These are phyloP conservation scores for Gracilaria caudata DNA, from an alignment of 23 red algal genomes.

Conservation along the genomic window DNA sequence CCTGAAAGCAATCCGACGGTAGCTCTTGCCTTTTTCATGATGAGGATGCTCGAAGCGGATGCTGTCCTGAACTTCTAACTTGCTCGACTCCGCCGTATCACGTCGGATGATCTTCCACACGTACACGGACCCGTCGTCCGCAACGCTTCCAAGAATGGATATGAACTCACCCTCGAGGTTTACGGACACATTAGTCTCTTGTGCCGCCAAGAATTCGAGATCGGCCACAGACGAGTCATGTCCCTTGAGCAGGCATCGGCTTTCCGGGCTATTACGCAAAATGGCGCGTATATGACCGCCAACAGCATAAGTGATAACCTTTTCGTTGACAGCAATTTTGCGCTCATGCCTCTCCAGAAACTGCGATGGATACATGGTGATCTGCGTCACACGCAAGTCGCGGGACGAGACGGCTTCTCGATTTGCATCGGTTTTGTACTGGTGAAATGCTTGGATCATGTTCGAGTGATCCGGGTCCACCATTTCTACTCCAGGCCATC, in stretches of 20 bases:
- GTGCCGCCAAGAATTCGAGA: conserved; percentile 75
- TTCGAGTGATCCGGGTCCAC: conserved; percentile 50
- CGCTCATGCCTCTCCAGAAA: conserved; percentile 57
- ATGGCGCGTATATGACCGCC: conserved; percentile 80
- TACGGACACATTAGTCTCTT: conserved; percentile 42
- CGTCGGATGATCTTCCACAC: conserved; percentile 67
- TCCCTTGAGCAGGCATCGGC: conserved; percentile 77
- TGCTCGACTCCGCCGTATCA: conserved; percentile 25
- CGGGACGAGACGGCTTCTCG: conserved; percentile 21
- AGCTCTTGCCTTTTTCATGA: conserved; percentile 54
- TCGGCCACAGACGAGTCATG: conserved; percentile 77
- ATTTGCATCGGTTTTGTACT: conserved; percentile 36
- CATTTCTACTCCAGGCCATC: conserved; percentile 64
- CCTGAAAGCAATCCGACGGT: conserved; percentile 53
- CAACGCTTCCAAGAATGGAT: conserved; percentile 65
- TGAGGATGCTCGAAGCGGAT: conserved; percentile 76
- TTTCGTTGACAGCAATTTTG: conserved; percentile 69
- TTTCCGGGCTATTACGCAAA: conserved; percentile 33
- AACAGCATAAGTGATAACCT: conserved; percentile 77
- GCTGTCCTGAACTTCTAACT: conserved; percentile 42
- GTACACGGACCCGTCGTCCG: conserved; percentile 67
- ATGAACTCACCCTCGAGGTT: conserved; percentile 38
- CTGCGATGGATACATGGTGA: conserved; percentile 61
- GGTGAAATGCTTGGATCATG: conserved; percentile 33
- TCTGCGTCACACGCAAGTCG: conserved; percentile 68